Base-by-base conservation (phyloP, 352 stramenopile genomes). In the Phytophthora capsici region DNA sequence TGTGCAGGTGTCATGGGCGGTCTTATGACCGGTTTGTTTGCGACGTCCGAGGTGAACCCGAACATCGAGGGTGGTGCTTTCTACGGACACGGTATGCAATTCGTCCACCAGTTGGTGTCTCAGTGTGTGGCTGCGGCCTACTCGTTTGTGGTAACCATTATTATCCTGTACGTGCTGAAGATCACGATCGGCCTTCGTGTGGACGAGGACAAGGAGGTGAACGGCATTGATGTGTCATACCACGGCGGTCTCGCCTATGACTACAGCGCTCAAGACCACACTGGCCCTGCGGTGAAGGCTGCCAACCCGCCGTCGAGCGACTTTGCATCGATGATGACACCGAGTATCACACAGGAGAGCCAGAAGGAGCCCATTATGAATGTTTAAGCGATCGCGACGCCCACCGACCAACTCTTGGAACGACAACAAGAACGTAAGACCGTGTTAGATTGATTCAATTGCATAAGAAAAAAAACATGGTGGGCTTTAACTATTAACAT, bases 181-280 rank as follows among this genome's bases (percentile, higher is more conserved):
- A 74, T 84, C 67, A 89, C 82, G 14, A 76, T 90, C 32, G 80
- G 84, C 10, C 65, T 94, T 22, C 82, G 84, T 22, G 84, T 94
- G 25, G 80, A 81, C 14, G 81, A 88, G 32, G 85, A 90, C 30
- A 90, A 88, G 66, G 85, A 94, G 53, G 70, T 89, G 37, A 84
- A 83, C 47, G 85, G 85, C 50, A 81, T 93, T 30, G 85, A 93
- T 64, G 62, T 91, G n/a, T 88, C 81, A 43, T 89, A 91, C 66
- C 84, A 91, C 62, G 84, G 82, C 16, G 84, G 82, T 16, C 66
- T 71, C n/a, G 84, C 82, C 14, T 93, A 93, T 70, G 75, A 83
- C 53, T 76, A 80, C 64, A 84, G 64, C 44, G 71, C 54, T 49
- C 61, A 69, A 8, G 25, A 59, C 19, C 52, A 63, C 53, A 43